Conservation (phyloP, 768 basidiomycete species). For the Cantharellus anzutake region DNA sequence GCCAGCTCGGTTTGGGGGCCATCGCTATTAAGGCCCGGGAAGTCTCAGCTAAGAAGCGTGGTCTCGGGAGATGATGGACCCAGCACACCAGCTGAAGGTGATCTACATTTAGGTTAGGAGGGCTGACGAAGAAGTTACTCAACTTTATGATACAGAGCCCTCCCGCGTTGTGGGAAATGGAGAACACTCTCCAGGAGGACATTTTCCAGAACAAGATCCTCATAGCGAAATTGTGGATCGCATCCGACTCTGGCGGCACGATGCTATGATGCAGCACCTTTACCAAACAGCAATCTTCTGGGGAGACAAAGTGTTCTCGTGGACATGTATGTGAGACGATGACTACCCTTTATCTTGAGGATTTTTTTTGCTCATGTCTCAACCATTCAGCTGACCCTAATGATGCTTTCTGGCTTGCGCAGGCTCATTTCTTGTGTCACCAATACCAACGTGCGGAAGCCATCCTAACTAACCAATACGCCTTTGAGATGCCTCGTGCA, state of each 20-base stretch:
- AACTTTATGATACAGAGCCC: neutral
- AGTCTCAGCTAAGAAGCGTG: neutral
- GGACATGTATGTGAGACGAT: slow-evolving; percentile 54
- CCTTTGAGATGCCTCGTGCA: slow-evolving; percentile 22
- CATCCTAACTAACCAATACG: slow-evolving; percentile 74
- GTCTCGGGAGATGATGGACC: slow-evolving; percentile 19
- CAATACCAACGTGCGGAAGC: slow-evolving; percentile 90
- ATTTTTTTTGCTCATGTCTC: neutral
- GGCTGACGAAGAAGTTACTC: neutral
- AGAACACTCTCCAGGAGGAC: slow-evolving; percentile 18
- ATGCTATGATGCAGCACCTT: slow-evolving; percentile 95
- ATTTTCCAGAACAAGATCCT: slow-evolving; percentile 32
- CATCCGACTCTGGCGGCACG: slow-evolving; percentile 93
- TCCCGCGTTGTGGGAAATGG: slow-evolving; percentile 7
- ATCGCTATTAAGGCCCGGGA: neutral
- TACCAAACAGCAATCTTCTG: slow-evolving; percentile 96
- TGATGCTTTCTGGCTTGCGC: slow-evolving; percentile 98
- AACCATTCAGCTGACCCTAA: slow-evolving; percentile 61
- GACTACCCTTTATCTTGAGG: slow-evolving; percentile 3
- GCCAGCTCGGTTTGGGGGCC: neutral
- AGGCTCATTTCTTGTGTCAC: slow-evolving; percentile 90
- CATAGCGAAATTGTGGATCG: slow-evolving; percentile 78
- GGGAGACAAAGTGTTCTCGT: slow-evolving; percentile 92
- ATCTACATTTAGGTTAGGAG: neutral
- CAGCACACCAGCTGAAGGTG: slow-evolving; percentile 1